phyloP scores from a whole-genome alignment of 78 protist species.

The Isochrysis galbana region DNA sequence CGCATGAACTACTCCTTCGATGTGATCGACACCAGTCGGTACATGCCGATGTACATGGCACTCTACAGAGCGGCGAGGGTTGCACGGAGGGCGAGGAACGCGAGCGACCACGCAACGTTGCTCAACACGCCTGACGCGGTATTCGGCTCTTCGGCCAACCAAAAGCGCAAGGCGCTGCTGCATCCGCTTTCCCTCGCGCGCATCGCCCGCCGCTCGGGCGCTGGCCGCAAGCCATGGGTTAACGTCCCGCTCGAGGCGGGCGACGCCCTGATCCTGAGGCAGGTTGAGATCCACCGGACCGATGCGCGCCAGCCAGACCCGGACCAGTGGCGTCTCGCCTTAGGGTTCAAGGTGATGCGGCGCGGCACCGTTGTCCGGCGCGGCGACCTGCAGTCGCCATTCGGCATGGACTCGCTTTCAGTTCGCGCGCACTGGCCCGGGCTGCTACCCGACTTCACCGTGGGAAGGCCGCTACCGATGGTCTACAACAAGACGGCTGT shows the following conservation, averaged over 20 bases:
- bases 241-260: not conserved
- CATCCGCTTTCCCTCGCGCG: not conserved
- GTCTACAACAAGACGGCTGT: not conserved
- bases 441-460: not conserved
- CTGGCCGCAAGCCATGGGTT: not conserved
- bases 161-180: not conserved
- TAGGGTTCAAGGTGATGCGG: not conserved
- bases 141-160: not conserved
- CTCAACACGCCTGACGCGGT: not conserved
- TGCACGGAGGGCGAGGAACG: not conserved
- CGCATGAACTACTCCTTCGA: not conserved
- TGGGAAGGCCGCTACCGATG: not conserved
- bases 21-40: not conserved
- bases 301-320: not conserved
- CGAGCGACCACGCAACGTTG: not conserved
- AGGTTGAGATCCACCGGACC: not conserved
- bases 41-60: not conserved
- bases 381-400: not conserved
- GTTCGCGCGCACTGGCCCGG: not conserved
- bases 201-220: not conserved
- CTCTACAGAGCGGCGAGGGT: not conserved
- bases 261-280: not conserved
- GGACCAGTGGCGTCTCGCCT: not conserved
- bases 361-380: not conserved
- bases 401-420: not conserved